Conservation (phyloP, 1,284 basidiomycete genomes). For the Papiliotrema terrestris region DNA sequence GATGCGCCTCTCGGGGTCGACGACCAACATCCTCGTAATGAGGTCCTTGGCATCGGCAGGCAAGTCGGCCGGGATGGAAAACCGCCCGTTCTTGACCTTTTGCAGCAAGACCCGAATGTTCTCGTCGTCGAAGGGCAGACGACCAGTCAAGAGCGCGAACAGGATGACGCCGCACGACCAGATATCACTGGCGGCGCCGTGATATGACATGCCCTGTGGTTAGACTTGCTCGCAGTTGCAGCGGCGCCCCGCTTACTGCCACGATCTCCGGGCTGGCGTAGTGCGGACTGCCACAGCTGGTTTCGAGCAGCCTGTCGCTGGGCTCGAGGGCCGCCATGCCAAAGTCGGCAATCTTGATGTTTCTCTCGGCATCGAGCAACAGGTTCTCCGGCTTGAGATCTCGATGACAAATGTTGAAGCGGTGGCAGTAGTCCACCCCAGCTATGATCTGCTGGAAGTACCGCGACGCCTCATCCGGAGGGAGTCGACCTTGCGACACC, state of each 20-base stretch:
- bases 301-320: conserved; percentile 68
- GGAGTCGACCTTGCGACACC: conserved; percentile 72
- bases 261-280: conserved; percentile 98
- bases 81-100: conserved; percentile 74
- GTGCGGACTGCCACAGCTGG: conserved; percentile 93
- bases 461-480: conserved; percentile 69
- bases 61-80: conserved; percentile 72
- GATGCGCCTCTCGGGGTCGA: conserved; percentile 75
- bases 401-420: conserved; percentile 93
- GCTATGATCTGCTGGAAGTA: conserved; percentile 95
- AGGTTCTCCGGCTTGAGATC: conserved; percentile 96
- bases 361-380: conserved; percentile 71
- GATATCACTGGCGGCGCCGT: conserved; percentile 83
- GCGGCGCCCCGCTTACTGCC: conserved; percentile 93
- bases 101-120: conserved; percentile 66
- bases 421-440: conserved; percentile 90
- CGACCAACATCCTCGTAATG: conserved; percentile 77
- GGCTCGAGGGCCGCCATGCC: conserved; percentile 89
- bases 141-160: conserved; percentile 78
- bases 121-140: conserved; percentile 83
- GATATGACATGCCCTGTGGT: conserved; percentile 79
- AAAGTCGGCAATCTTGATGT: conserved; percentile 95
- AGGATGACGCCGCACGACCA: conserved; percentile 97
- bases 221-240: conserved; percentile 73
- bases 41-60: conserved; percentile 73